Base-by-base conservation (phyloP, 2,329 filamentous ascomycete species). In the Didymella exigua region DNA sequence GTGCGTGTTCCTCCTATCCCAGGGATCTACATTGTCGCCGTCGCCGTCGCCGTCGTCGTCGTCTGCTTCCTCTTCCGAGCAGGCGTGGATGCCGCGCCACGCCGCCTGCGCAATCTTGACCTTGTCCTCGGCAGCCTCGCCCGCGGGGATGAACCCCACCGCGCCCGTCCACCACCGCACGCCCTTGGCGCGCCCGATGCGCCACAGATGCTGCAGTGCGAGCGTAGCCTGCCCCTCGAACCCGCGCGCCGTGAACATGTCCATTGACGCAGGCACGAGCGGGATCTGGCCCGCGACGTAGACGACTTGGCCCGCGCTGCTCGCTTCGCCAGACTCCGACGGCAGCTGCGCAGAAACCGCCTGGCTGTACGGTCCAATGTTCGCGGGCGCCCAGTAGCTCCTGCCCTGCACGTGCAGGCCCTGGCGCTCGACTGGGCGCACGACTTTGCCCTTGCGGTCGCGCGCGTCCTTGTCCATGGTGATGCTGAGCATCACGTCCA, bases 341-440 rank as follows among this genome's bases (percentile, higher is more conserved):
- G 62, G 76, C 10, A 74, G 43, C 1, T 79, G 79, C 10, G 85
- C 76, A 2, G 83, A 81, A 44, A 95, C 86, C 4, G 92, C 91
- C 77, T 99, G 95, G 51, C 93, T 97, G 75, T 98, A 98, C 0
- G 95, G 95, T 0, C 95, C 95, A 49, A 99, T 98, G 69, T 98
- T 98, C 18, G 95, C 93, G 0, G 95, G 95, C 0, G 95, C 95
- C 95, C 95, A 99, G 80, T 98, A 98, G 10, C 91, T 96, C 33
- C 90, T 82, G 3, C 90, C 93, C 76, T 98, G 95, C 5, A 99
- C 93, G 73, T 99, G 95, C 1, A 98, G 82, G 0, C 76, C 89
- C 53, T 77, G 72, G 27, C 79, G 74, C 1, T 43, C 23, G 0
- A 54, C 44, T 8, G 45, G n/a, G 29, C 41, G 51, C 1, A 42